These are phyloP conservation scores for Phytophthora kernoviae DNA, from an alignment of 352 stramenopile genomes.

Conservation along the genomic window DNA sequence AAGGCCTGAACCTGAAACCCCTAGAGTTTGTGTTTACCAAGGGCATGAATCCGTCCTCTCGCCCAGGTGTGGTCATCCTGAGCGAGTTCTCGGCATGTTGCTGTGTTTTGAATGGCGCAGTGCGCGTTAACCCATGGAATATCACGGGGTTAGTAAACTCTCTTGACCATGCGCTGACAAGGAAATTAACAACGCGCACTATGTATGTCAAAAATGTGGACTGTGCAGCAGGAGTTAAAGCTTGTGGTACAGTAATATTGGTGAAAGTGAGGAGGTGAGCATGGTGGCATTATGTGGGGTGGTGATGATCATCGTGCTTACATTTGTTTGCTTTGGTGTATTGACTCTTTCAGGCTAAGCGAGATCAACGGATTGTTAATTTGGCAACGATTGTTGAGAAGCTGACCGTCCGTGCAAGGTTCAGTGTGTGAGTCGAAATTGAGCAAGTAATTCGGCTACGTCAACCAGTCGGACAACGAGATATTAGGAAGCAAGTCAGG, in stretches of 20 bases:
- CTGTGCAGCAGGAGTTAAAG: conserved; percentile 79
- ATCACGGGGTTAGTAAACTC: conserved; percentile 91
- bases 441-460: too few relatives aligned
- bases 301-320: background rate
- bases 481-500: too few relatives aligned
- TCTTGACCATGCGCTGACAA: conserved; percentile 94
- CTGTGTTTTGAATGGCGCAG: conserved; percentile 95
- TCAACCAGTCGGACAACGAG: too few relatives aligned
- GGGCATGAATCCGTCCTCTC: conserved; percentile 50
- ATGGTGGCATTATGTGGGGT: background rate
- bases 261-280: conserved; percentile 18
- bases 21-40: conserved; percentile 95
- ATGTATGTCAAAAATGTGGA: conserved; percentile 92
- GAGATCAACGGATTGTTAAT: background rate
- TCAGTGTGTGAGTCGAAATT: too few relatives aligned
- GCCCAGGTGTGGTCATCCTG: conserved; percentile 94
- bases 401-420: too few relatives aligned
- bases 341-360: background rate
- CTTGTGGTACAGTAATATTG: conserved; percentile 55
- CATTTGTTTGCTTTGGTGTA: too few relatives aligned
- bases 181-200: conserved; percentile 88
- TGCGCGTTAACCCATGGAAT: conserved; percentile 98
- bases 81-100: conserved; percentile 97
- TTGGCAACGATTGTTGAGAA: background rate
- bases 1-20: conserved; percentile 97